Evolutionary conservation across 1,139 yeast genomes (phyloP), one percentile per base, ranked within the genome.

Genomic region (Saccharomyces hybrid): DNA sequence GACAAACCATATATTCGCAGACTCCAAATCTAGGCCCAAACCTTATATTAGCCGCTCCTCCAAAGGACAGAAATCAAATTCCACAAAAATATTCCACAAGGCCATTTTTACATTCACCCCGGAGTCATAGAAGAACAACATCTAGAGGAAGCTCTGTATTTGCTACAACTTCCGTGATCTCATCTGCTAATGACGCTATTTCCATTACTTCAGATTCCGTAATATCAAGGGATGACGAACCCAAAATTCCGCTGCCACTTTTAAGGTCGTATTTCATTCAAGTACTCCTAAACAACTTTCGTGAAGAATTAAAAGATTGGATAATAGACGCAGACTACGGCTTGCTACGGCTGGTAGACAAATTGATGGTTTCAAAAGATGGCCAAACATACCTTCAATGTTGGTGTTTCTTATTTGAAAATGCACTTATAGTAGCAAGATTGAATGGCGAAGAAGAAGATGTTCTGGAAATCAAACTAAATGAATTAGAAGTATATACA

Each of bases 391-490:
- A 62, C 49, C 16, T 44, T 5, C 48, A 52, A 5, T 60, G 63
- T 8, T 58, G 63, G 52, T 68, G 71, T 50, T 67, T 58, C 53
- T 55, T 69, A 9, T 69, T 69, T 52, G 61, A 61, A 47, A 60
- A 58, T 13, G 63, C 62, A 9, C 46, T 68, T 25, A 27, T 65
- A 6, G 48, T 65, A 13, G 61, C 62, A 3, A 44, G 46, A 6
- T 42, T 55, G 11, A 41, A 53, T 11, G 56, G 57, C 13, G 23
- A 19, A 19, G 54, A 58, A n/a, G 51, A 23, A 19, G 47, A 38
- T 23, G 46, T 54, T 11, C 32, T 54, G 3, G 55, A 52, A 19
- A 51, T 56, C 7, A 54, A 51, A 14, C 54, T 62, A 19, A 48
- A 38, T 1, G 49, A 54, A 26, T 47, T 61, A 5, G 49, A 58